These are phyloP conservation scores for Friedmanniomyces endolithicus DNA, from an alignment of 495 filamentous ascomycete genomes.

Conservation along the genomic window DNA sequence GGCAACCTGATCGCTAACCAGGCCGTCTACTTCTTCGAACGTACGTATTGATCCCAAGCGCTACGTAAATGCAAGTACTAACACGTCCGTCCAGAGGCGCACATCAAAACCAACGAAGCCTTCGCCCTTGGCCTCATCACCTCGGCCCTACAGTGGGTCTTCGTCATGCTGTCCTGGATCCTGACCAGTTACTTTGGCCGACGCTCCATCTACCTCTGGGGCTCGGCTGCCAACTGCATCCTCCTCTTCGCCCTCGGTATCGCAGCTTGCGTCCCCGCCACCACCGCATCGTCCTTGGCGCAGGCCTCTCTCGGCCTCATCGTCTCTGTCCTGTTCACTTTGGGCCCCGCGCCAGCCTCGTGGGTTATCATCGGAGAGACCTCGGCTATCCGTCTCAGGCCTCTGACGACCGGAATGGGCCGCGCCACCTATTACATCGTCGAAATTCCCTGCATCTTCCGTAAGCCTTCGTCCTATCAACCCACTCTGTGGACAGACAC, in stretches of 20 bases:
- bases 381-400: constrained; percentile 43
- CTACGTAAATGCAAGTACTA: constrained; percentile 13
- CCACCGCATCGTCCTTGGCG: constrained; percentile 31
- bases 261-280: constrained; percentile 32
- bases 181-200: constrained; percentile 40
- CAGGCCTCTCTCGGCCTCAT: constrained; percentile 44
- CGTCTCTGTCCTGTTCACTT: constrained; percentile 42
- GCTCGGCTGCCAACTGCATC: constrained; percentile 35
- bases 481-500: background rate
- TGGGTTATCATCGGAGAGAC: constrained; percentile 49
- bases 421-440: constrained; percentile 42
- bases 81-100: constrained; percentile 26
- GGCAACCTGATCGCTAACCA: constrained; percentile 28
- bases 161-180: constrained; percentile 44
- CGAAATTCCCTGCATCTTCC: constrained; percentile 44
- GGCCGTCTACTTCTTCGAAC: constrained; percentile 37
- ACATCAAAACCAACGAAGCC: constrained; percentile 38
- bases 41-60: constrained; percentile 5
- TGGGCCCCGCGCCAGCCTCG: constrained; percentile 42
- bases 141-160: constrained; percentile 38
- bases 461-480: constrained; percentile 2
- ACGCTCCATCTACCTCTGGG: constrained; percentile 43
- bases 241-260: constrained; percentile 37
- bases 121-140: constrained; percentile 43
- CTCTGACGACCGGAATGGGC: constrained; percentile 45